Base-by-base conservation (phyloP, 768 basidiomycete species). In the Boletus vermiculosoides region DNA sequence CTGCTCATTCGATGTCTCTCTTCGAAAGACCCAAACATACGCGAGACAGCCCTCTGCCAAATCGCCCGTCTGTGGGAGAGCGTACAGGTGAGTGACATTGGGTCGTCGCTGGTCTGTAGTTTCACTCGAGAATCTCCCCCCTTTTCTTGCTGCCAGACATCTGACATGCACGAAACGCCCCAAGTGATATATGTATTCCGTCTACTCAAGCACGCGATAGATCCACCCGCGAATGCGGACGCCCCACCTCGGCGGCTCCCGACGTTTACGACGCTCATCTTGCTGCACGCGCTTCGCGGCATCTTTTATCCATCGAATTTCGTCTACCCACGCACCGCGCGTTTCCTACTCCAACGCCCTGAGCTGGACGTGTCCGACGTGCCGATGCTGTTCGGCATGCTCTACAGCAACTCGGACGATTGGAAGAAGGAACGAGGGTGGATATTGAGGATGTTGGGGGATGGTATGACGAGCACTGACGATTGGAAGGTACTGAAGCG, bases 341-440 rank as follows among this genome's bases (percentile, higher is more conserved):
- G 90, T 5, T 98, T 97, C 79, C 81, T 98, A 6, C 81, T 98
- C 0, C 94, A 97, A 71, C 84, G 96, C 2, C 87, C 93, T 0
- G 81, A 85, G 53, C 74, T 98, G 8, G 95, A 98, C 64, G 74
- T 76, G 1, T 76, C 74, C 1, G 95, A 98, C 66, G 91, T 98
- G 0, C 96, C 96, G 0, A 86, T 98, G 86, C 73, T 99, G 5
- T 98, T 92, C 66, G 78, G 78, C 12, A 87, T 96, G 85, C 77
- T 98, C 4, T 97, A 93, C 68, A 92, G 89, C 63, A 80, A 79
- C 22, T 74, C 77, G 4, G 87, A 90, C 40, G 86, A 87, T 15
- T 94, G 91, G 88, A 88, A 85, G 73, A 88, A 85, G 71, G 93
- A 96, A 65, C 78, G 92, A n/a, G 79, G 79, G 2, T 98, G 94